These are phyloP conservation scores for Primulina eburnea DNA, from an alignment of 257 asterid species.

Conservation along the genomic window DNA sequence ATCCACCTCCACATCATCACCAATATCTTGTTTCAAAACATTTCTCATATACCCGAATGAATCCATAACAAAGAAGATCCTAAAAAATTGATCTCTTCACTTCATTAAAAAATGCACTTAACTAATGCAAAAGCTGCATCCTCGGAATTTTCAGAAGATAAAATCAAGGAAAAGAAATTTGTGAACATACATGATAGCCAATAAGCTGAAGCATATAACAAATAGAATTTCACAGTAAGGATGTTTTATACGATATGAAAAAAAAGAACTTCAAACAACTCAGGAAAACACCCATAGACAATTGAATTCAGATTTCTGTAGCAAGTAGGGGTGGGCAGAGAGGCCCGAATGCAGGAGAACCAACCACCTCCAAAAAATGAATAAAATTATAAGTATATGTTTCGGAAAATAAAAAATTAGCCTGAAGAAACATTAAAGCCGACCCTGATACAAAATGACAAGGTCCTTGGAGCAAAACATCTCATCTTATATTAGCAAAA, in stretches of 20 bases:
- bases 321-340: neutral
- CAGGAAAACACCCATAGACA: neutral
- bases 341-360: neutral
- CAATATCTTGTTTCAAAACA: conserved; percentile 46
- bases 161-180: conserved; percentile 11
- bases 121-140: conserved; percentile 26
- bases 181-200: conserved; percentile 3
- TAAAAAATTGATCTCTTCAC: conserved; percentile 24
- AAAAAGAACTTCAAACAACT: neutral
- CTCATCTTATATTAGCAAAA: neutral
- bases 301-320: neutral
- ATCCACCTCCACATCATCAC: conserved; percentile 63
- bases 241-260: neutral
- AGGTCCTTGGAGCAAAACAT: conserved; percentile 4
- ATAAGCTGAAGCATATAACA: neutral
- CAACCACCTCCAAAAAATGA: neutral
- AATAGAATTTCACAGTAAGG: neutral
- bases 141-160: conserved; percentile 15
- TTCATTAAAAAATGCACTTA: conserved; percentile 1
- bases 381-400: no score
- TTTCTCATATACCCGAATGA: conserved; percentile 61
- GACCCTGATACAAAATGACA: neutral
- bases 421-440: neutral
- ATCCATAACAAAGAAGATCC: conserved; percentile 53
- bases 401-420: neutral